Conservation (phyloP, 2,329 filamentous ascomycete genomes). For the Aspergillus bombycis region DNA sequence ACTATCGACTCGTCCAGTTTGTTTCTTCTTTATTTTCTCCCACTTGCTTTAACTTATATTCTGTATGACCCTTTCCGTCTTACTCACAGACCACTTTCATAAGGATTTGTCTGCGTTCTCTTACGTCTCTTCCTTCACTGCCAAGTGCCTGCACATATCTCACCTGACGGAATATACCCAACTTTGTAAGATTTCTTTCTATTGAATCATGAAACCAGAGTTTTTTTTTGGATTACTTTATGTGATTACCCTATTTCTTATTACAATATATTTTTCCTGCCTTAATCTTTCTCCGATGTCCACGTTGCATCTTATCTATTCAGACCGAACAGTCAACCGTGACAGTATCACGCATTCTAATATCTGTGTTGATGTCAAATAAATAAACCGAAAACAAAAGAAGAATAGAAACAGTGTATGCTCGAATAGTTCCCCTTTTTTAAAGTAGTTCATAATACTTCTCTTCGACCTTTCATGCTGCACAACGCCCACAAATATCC, state of each 20-base stretch:
- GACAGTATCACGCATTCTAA: not conserved
- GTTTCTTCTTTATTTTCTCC: conserved; percentile 3
- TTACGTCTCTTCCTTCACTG: conserved; percentile 3
- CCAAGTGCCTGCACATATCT: conserved; percentile 7
- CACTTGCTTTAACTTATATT: not conserved
- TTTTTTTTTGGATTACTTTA: conserved; percentile 6
- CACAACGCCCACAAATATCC: not conserved
- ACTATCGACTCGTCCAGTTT: not conserved
- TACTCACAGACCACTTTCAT: conserved; percentile 1
- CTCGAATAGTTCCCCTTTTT: not conserved
- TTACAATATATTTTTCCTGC: conserved; percentile 6
- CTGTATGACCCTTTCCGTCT: conserved; percentile 2
- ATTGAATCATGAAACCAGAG: conserved; percentile 3
- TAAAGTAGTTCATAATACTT: not conserved
- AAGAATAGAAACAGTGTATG: not conserved
- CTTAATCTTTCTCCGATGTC: not conserved
- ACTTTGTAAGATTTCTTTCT: conserved; percentile 5
- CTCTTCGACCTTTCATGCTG: not conserved
- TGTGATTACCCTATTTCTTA: conserved; percentile 15
- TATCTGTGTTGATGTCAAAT: not conserved
- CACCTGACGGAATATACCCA: conserved; percentile 16
- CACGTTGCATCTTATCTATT: conserved; percentile 4
- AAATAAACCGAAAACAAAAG: not conserved
- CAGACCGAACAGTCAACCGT: not conserved
- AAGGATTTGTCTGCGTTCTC: not conserved